Evolutionary conservation across 768 basidiomycete species (phyloP).

Genomic region (Rhizopogon sp.): DNA sequence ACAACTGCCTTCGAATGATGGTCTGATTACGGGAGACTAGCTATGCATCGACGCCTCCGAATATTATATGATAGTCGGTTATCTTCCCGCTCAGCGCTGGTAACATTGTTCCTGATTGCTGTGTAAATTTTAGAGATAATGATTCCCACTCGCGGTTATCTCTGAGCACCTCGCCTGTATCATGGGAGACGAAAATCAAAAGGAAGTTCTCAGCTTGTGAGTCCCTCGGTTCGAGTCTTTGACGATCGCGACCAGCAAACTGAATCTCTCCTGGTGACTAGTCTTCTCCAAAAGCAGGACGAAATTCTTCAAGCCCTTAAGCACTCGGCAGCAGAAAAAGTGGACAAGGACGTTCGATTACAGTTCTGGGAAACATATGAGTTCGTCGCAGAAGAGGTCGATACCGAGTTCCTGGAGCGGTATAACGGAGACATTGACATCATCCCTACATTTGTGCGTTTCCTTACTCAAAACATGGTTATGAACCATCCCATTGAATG

Average conservation of each 20-base stretch:
- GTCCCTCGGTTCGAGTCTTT: not conserved
- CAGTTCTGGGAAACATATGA: conserved; percentile 2
- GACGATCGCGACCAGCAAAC: not conserved
- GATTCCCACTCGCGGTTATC: not conserved
- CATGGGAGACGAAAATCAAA: not conserved
- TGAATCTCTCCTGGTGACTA: not conserved
- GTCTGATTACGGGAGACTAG: too few species aligned
- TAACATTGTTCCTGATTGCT: not conserved
- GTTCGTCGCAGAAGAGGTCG: conserved; percentile 2
- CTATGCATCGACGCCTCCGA: too few species aligned
- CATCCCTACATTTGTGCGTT: conserved; percentile 6
- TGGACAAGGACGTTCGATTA: conserved; percentile 3
- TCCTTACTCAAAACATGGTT: not conserved
- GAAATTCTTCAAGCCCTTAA: not conserved
- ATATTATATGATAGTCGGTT: not conserved
- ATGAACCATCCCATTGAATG: not conserved
- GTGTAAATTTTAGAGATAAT: not conserved
- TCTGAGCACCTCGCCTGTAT: not conserved
- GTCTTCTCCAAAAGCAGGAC: not conserved
- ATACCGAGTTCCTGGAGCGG: conserved; percentile 4
- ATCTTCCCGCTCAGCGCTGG: not conserved
- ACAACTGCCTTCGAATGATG: too few species aligned
- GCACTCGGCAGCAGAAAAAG: not conserved
- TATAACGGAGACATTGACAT: conserved; percentile 10
- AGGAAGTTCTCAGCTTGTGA: not conserved